phyloP scores from a whole-genome alignment of 177 flowering plant genomes.

The Tripterygium wilfordii region DNA sequence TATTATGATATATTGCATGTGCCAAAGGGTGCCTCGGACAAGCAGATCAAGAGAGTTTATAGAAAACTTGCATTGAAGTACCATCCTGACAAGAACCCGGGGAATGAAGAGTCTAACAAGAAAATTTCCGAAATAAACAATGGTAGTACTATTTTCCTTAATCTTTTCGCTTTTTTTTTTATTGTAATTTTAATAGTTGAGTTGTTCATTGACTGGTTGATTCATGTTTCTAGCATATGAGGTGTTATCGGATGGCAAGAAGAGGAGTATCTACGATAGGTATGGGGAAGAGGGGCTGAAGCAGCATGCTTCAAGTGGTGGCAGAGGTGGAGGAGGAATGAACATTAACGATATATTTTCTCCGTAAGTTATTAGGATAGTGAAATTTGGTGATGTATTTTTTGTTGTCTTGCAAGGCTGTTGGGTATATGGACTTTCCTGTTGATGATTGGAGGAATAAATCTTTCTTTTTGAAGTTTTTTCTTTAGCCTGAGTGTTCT shows the following conservation, averaged over 20 bases:
- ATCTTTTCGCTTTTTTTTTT: background rate
- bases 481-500: too few species aligned
- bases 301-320: conserved; percentile 82
- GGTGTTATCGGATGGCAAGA: conserved; percentile 84
- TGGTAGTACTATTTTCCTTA: conserved; percentile 33
- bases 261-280: conserved; percentile 84
- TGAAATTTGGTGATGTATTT: too few species aligned
- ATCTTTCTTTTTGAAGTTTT: too few species aligned
- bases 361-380: conserved; percentile 44
- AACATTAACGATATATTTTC: conserved; percentile 84
- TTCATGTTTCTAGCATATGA: conserved; percentile 63
- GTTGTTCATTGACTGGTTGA: background rate
- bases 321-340: conserved; percentile 86
- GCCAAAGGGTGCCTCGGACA: conserved; percentile 81
- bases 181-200: background rate
- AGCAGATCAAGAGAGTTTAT: conserved; percentile 94
- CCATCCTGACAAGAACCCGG: conserved; percentile 97
- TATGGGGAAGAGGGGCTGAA: conserved; percentile 97
- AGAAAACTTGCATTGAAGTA: conserved; percentile 92
- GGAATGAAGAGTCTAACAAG: conserved; percentile 91
- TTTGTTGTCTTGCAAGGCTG: too few species aligned
- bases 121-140: conserved; percentile 86
- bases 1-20: conserved; percentile 91
- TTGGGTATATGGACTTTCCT: too few species aligned
- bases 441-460: too few species aligned